Base-by-base conservation (phyloP, 306 rosid species). In the Abrus precatorius region DNA sequence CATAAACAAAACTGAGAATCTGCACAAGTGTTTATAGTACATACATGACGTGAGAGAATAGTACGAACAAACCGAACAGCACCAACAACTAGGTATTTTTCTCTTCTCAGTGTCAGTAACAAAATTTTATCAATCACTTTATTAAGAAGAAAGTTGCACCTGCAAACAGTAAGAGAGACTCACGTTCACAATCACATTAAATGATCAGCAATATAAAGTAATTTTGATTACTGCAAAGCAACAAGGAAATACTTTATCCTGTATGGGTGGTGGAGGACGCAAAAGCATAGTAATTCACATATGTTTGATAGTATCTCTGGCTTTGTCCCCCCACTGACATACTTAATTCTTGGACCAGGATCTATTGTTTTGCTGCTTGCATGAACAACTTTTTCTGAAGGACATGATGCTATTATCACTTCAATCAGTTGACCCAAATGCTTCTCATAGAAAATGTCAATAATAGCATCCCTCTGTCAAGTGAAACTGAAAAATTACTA, bases 51-150 rank as follows among this genome's bases (percentile, higher is more conserved):
- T 44, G 93, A 84, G 36, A 95, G 97, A 74, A 90, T 89, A 50
- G 97, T 91, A 43, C 99, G 97, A 74, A 95, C 84, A 84, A 95
- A 95, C 59, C 99, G 97, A 56, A 95, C 91, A 82, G 97, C 97
- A 36, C 97, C 97, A 89, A 91, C 97, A 83, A 93, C 95, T 45
- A 95, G 82, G 82, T 91, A 95, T 59, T 84, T 93, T 79, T 95
- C 99, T 76, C 87, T 88, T 90, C 95, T 91, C 59, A 43, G 85
- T 53, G 97, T 86, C 82, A 95, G 82, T 57, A 91, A 80, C 88
- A 95, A 86, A 88, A 93, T 92, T 86, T 90, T 93, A 81, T 93
- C 96, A 67, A 93, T 80, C 79, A 86, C 88, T 54, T 93, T 93
- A 84, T 85, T 88, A 9, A 84, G 84, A 83, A 95, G 93, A 80